Evolutionary conservation across 495 filamentous ascomycete genomes (phyloP), one percentile per base, ranked within the genome.

Genomic region (Talaromyces stipitatus): DNA sequence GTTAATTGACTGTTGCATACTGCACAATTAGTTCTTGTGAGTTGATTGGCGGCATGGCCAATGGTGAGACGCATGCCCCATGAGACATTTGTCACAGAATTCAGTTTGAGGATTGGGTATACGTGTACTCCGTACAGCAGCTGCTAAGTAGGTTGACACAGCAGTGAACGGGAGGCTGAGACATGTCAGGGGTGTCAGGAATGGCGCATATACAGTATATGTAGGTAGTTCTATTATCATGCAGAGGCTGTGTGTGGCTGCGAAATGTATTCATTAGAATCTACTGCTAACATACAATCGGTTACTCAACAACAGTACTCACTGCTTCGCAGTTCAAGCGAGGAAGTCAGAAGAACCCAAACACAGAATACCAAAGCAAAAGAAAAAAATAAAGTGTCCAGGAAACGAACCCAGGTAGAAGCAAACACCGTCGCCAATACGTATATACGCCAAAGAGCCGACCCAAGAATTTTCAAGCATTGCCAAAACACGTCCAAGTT

Each of bases 381-480:
- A 51, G 48, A 24, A 51, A 51, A 30, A 51, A 20, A 23, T 9
- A 41, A 28, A 27, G 23, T 50, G 30, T 57, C 57, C 60, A 54
- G 22, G 22, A 26, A 48, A 10, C 4, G 52, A 27, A 54, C 54
- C 27, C 54, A 59, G n/a, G n/a, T n/a, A n/a, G 47, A 58, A 65
- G 57, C 54, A 62, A 55, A 57, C 41, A 66, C 33, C 56, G 58
- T 61, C 53, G 29, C 58, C 60, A 23, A 32, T 45, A n/a, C n/a
- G n/a, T n/a, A 23, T 58, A 30, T 58, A 26, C 56, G 36, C 56
- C 46, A 57, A 33, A 57, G 18, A 54, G 16, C 45, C 32, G 38
- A 56, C 57, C 60, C 24, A 55, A 66, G 67, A 62, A 60, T 66
- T 66, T 58, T 20, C 48, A 59, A 55, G 59, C 57, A 60, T 64